Evolutionary conservation across 257 asterid genomes (phyloP).

Genomic region (Anisodus tanguticus): DNA sequence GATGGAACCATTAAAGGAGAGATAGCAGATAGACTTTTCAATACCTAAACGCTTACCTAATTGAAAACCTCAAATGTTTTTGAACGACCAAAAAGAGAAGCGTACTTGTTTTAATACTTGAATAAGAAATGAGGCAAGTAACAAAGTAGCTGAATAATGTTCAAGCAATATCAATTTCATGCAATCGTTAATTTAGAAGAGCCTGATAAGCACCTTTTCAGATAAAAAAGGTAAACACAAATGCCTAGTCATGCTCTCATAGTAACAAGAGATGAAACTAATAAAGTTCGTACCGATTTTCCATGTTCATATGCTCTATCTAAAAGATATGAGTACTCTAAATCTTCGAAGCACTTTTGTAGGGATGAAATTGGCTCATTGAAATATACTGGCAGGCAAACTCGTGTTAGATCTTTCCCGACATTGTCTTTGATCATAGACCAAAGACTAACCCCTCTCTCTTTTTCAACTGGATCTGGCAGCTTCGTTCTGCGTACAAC

Average conservation of each 20-base stretch:
- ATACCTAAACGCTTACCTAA: neutral
- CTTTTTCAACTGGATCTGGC: conserved; percentile 94
- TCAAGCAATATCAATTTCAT: conserved; percentile 20
- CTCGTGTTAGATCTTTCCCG: conserved; percentile 89
- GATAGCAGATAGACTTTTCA: neutral
- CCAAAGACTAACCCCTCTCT: conserved; percentile 91
- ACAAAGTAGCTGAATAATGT: conserved; percentile 7
- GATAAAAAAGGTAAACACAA: neutral
- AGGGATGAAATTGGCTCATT: conserved; percentile 90
- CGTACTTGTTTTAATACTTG: neutral
- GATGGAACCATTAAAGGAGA: neutral
- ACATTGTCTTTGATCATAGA: conserved; percentile 96
- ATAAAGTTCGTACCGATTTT: conserved; percentile 64
- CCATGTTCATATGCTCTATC: conserved; percentile 92
- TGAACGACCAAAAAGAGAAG: neutral
- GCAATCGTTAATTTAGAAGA: neutral
- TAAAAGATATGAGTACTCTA: conserved; percentile 88
- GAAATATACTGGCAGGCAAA: conserved; percentile 92
- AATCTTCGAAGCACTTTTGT: conserved; percentile 89
- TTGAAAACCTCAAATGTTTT: neutral
- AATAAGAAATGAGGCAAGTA: neutral
- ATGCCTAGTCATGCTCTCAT: neutral
- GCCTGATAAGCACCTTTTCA: conserved; percentile 3
- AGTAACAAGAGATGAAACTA: conserved; percentile 23
- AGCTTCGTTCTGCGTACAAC: conserved; percentile 75